Percentiles rank a stretch among this genome's conserved stretches.
Evolutionary conservation across 129 eudicot species (phyloP).

Genomic region (Lactuca sativa): DNA sequence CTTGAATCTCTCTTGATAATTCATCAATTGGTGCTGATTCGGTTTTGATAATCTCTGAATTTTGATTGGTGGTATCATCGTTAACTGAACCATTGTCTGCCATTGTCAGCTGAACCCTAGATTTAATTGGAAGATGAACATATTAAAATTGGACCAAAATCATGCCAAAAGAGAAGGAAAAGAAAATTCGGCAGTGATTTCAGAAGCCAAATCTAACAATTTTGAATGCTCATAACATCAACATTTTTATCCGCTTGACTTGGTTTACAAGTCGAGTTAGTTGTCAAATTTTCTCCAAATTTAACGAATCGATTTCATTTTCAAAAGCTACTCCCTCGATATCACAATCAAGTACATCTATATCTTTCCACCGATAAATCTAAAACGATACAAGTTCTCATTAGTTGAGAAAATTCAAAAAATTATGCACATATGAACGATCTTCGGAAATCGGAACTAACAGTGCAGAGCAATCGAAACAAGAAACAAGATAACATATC

Average conservation of each 20-base stretch:
- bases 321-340: no score
- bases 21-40: slow-evolving; percentile 40
- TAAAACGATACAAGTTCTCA: neutral
- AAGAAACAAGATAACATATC: neutral
- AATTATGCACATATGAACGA: neutral
- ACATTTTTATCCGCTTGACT: no score
- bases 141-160: slow-evolving; percentile 6
- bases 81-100: slow-evolving; percentile 38
- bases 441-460: neutral
- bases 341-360: slow-evolving; percentile 9
- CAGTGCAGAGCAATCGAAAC: slow-evolving; percentile 11
- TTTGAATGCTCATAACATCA: no score
- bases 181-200: neutral
- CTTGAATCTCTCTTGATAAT: slow-evolving; percentile 53
- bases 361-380: neutral
- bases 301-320: no score
- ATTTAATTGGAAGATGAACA: neutral
- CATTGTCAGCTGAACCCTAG: slow-evolving; percentile 31
- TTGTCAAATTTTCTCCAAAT: no score
- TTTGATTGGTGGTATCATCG: slow-evolving; percentile 33
- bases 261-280: no score
- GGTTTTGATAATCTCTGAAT: slow-evolving; percentile 31
- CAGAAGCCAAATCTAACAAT: neutral
- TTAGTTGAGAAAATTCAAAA: neutral
- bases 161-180: no score